Percentiles rank a stretch among this genome's conserved stretches.
Conservation (phyloP, 495 filamentous ascomycete species). For the Aspergillus mulundensis region DNA sequence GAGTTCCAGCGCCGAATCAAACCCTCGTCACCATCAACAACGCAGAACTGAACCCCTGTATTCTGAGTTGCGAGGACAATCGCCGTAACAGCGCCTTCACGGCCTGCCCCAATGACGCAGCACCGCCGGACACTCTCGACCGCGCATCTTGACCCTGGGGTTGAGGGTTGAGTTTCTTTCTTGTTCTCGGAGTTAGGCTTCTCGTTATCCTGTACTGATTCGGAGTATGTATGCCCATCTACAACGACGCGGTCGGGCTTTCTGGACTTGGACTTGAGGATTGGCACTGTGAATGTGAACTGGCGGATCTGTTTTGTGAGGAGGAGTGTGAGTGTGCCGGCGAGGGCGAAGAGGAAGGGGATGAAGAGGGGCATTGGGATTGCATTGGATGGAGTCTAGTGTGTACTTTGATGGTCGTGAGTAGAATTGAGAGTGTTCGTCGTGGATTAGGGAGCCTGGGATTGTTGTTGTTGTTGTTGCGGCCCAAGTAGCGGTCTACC, state of each 20-base stretch:
- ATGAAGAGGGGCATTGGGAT: slow-evolving; percentile 19
- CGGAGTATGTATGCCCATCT: slow-evolving; percentile 22
- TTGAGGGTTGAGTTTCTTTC: no score
- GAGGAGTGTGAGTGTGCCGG: slow-evolving; percentile 12
- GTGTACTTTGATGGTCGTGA: no score
- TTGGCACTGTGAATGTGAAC: not conserved
- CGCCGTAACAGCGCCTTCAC: slow-evolving; percentile 60
- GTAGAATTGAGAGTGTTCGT: not conserved
- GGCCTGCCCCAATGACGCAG: slow-evolving; percentile 21
- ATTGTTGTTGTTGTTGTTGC: no score
- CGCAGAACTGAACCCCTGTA: slow-evolving; percentile 60
- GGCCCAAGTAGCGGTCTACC: not conserved
- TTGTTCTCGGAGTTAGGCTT: not conserved
- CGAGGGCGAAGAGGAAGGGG: slow-evolving; percentile 16
- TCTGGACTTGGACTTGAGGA: not conserved
- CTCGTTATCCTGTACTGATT: slow-evolving; percentile 8
- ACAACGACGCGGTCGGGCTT: slow-evolving; percentile 16
- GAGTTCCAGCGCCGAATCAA: slow-evolving; percentile 77
- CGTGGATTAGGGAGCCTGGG: no score
- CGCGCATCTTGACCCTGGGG: no score
- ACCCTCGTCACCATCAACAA: slow-evolving; percentile 62
- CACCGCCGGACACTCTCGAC: slow-evolving; percentile 17
- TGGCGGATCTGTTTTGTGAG: slow-evolving; percentile 11
- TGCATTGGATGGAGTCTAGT: no score
- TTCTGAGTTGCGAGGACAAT: slow-evolving; percentile 71